Base-by-base conservation (phyloP, 257 asterid species). In the Plantago major region DNA sequence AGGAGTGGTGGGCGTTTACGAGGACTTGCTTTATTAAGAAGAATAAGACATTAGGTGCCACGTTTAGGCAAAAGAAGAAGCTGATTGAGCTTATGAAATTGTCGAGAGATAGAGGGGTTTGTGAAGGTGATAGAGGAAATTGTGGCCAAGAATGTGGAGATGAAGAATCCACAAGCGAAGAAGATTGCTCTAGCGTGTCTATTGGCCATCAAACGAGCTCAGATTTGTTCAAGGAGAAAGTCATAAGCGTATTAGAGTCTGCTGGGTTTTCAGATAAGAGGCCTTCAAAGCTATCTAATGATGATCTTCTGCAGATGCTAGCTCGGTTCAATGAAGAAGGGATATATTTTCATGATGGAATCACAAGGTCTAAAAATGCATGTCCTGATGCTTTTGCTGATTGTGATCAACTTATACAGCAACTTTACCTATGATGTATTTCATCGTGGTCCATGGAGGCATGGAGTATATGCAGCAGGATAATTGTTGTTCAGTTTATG, bases 1-100 rank as follows among this genome's bases (percentile, higher is more conserved):
- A 81, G 0, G 99, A 93, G 48, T 92, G 99, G 99, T 78, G 88
- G 77, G 91, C 95, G 0, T 93, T 87, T 69, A 87, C 95, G 0
- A 79, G 96, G 65, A 82, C 87, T 57, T 89, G 97, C 67, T 93
- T 93, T 70, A 67, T 81, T 56, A 87, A 81, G 74, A 89, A 89
- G 68, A 89, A 93, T 78, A 93, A 85, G 67, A 93, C 99, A 4
- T 64, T 93, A 17, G 97, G 99, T 6, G 97, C 97, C 7, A 84
- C 68, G 14, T 85, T 93, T 71, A 89, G 85, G 91, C 87, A 85
- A 73, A 93, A 93, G 88, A 83, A 71, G 76, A 87, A 78, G 80
- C 38, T 84, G 66, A 66, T 72, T 76, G 98, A 91, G 81, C 74
- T 93, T 51, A 78, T 79, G 89, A 75, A 76, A 44, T 51, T 78